phyloP scores from a whole-genome alignment of 768 basidiomycete species.

The Solioccasus polychromus region DNA sequence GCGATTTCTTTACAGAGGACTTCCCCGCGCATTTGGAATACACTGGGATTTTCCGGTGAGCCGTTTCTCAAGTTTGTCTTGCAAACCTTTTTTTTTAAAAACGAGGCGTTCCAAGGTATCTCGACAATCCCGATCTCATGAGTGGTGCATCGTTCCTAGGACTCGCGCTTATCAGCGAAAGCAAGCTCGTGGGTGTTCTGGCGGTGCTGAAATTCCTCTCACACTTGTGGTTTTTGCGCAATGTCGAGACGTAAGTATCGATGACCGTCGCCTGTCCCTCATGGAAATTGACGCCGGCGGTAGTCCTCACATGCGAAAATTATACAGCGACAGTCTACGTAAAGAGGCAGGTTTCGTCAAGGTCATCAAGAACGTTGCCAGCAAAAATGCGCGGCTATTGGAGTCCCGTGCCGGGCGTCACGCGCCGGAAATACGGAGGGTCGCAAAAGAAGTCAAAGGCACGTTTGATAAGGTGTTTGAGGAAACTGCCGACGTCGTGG shows the following conservation, averaged over 20 bases:
- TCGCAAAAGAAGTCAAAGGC: conserved; percentile 89
- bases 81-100: not conserved
- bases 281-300: not conserved
- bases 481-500: conserved; percentile 88
- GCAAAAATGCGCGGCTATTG: conserved; percentile 72
- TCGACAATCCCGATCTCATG: conserved; percentile 96
- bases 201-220: conserved; percentile 83
- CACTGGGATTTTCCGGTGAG: conserved; percentile 92
- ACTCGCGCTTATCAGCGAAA: conserved; percentile 85
- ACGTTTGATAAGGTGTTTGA: conserved; percentile 96
- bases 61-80: not conserved
- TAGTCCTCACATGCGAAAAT: conserved; percentile 97
- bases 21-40: conserved; percentile 90
- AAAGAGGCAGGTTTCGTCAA: conserved; percentile 98
- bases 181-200: conserved; percentile 83
- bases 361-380: conserved; percentile 93
- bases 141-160: conserved; percentile 96
- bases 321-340: conserved; percentile 90
- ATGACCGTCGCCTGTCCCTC: not conserved
- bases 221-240: conserved; percentile 95
- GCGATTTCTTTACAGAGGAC: conserved; percentile 94
- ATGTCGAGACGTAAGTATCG: conserved; percentile 80
- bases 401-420: conserved; percentile 78
- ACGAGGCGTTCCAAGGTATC: conserved; percentile 50
- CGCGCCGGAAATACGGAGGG: conserved; percentile 76